Evolutionary conservation across 2,329 filamentous ascomycete genomes (phyloP), one percentile per base, ranked within the genome.

Genomic region (Diaporthe caulivora): DNA sequence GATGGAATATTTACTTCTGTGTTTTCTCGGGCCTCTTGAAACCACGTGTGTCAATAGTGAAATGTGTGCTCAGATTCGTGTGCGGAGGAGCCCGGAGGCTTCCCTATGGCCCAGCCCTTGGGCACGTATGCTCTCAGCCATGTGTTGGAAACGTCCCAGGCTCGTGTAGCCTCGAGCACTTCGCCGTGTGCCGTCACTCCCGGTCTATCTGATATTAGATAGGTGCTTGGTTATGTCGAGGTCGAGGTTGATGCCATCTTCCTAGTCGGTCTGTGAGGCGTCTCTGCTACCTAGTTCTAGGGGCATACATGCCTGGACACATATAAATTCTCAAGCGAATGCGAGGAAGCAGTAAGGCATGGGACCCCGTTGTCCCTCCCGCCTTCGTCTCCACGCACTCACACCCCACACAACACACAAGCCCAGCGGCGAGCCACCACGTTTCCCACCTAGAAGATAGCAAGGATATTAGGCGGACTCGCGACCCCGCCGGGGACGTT

Each of bases 401-500:
- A 42, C 29, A 49, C 55, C 17, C 13, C 21, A 2, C 21, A n/a
- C 44, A 49, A 17, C 26, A 34, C 17, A 62, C 7, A 31, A 26
- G 17, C 26, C 24, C 29, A 13, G 11, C 40, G 47, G 15, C 21
- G 5, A 42, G 13, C 10, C 44, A 29, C 9, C 21, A n/a, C 62
- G 7, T 17, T 26, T 24, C 29, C 15, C 37, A 55, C 31, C 18
- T 49, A 75, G 18, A 75, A 75, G 3, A 75, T 74, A 2, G 73
- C 72, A 64, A 75, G 24, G n/a, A 71, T 73, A 21, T 74, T 75
- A 10, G 74, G 74, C 34, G 74, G 74, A 24, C 75, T 75, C 10
- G 82, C 82, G 44, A 83, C 80, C 24, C 82, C 82, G 1, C 82
- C 80, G 3, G 81, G 79, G 3, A 87, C 86, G 78, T 86, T 85